These are phyloP conservation scores for Cupressus sempervirens DNA, from an alignment of 75 land plant genomes.

Conservation along the genomic window DNA sequence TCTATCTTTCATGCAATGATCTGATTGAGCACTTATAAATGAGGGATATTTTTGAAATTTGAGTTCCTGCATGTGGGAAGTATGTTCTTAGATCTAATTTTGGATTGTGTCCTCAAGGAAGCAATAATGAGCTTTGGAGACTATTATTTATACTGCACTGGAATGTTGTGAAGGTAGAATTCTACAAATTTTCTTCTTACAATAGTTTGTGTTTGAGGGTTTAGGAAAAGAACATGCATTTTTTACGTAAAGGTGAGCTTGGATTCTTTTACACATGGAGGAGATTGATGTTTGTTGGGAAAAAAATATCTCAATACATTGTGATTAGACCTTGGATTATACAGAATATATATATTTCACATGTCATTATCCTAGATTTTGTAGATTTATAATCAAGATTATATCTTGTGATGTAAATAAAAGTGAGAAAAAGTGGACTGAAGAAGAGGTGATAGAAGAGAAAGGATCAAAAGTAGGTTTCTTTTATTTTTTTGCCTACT, in stretches of 20 bases:
- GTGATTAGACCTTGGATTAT: not conserved
- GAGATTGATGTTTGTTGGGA: not conserved
- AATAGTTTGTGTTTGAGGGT: not conserved
- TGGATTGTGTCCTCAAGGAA: slow-evolving; percentile 17
- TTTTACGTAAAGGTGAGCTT: not conserved
- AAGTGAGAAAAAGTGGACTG: not conserved
- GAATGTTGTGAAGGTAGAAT: slow-evolving; percentile 44
- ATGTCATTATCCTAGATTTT: not conserved
- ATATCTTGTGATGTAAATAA: not conserved
- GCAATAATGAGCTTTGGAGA: slow-evolving; percentile 38
- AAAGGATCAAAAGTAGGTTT: not conserved
- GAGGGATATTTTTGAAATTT: not conserved
- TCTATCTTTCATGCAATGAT: not conserved
- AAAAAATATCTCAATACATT: not conserved
- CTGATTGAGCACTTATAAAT: not conserved
- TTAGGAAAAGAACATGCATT: not conserved
- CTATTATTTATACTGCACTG: slow-evolving; percentile 44
- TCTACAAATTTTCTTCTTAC: not conserved
- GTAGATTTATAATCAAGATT: not conserved
- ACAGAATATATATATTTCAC: not conserved
- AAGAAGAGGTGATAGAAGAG: not conserved
- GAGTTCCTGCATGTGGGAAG: not conserved
- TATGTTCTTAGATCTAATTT: not conserved
- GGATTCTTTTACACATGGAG: not conserved
- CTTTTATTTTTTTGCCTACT: not conserved